Conservation (phyloP, 2,329 filamentous ascomycete genomes). For the Cryphonectria parasitica region DNA sequence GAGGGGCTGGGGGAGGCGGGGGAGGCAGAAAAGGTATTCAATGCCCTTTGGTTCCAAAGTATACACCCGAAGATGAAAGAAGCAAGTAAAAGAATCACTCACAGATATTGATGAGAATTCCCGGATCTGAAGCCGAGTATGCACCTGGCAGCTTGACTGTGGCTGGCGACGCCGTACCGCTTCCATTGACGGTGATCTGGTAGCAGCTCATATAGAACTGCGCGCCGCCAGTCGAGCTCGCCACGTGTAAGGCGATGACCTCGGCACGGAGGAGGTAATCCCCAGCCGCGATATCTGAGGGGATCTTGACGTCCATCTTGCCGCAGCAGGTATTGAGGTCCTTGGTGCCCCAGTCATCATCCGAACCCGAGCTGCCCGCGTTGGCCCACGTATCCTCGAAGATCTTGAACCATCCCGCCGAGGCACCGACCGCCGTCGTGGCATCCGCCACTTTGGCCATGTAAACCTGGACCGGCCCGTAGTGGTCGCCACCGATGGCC, state of each 20-base stretch:
- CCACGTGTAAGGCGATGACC: constrained; percentile 52
- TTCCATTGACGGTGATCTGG: constrained; percentile 40
- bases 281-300: constrained; percentile 38
- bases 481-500: constrained; percentile 57
- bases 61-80: not conserved
- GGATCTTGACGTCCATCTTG: constrained; percentile 43
- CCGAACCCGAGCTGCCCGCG: constrained; percentile 42
- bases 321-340: constrained; percentile 48
- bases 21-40: no score
- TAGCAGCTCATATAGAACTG: constrained; percentile 47
- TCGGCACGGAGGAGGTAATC: constrained; percentile 54
- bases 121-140: constrained; percentile 48
- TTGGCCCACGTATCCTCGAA: constrained; percentile 49
- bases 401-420: constrained; percentile 56
- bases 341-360: constrained; percentile 52
- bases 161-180: constrained; percentile 36
- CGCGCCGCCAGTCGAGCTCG: constrained; percentile 39
- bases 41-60: not conserved
- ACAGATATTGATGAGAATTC: constrained; percentile 52
- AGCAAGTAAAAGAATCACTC: not conserved
- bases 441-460: constrained; percentile 53
- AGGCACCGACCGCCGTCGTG: constrained; percentile 44
- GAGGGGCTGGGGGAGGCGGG: no score
- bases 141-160: constrained; percentile 48
- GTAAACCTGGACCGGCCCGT: constrained; percentile 54